Evolutionary conservation across 441 rosid genomes (phyloP), one percentile per base, ranked within the genome.

Genomic region (Euphorbia schlechtendalii): DNA sequence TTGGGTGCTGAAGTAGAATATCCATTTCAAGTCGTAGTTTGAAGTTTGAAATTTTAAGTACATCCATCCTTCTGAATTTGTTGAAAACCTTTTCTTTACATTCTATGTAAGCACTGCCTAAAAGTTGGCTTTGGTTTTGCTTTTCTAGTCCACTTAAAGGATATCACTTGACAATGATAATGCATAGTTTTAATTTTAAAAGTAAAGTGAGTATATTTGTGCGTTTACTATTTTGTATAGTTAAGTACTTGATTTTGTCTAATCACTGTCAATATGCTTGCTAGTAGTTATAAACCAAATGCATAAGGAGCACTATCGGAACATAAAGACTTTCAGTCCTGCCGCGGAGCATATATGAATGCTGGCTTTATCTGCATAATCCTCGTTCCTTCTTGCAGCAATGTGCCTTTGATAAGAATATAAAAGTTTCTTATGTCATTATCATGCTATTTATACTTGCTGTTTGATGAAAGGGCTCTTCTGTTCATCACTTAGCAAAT

Each of bases 111-210:
- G 20, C 55, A 21, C 55, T 51, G 25, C 24, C 25, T 51, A 20
- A 51, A 51, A 51, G 55, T 51, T 4, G 25, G 55, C 21, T 18
- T 51, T 20, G 1, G 0, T 46, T 46, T 46, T 17, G 18, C 0
- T 17, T 46, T 3, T 46, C n/a, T 46, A 46, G 8, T 17, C 15
- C 14, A 41, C 46, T 41, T 41, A 17, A n/a, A n/a, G n/a, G n/a
- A n/a, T n/a, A n/a, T n/a, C n/a, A n/a, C n/a, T n/a, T n/a, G 46
- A 41, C 46, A 60, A 60, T 43, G 48, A 12, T 48, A 41, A 41
- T 60, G 5, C 15, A 15, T 14, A 25, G 22, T 4, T 41, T 61
- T 41, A 22, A 61, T 61, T 40, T 8, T 15, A 41, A 15, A 43
- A 41, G 13, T 13, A 41, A 0, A 12, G 17, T 3, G 13, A 41